phyloP scores from a whole-genome alignment of 352 stramenopile species.

The Globisporangium megalacanthum region DNA sequence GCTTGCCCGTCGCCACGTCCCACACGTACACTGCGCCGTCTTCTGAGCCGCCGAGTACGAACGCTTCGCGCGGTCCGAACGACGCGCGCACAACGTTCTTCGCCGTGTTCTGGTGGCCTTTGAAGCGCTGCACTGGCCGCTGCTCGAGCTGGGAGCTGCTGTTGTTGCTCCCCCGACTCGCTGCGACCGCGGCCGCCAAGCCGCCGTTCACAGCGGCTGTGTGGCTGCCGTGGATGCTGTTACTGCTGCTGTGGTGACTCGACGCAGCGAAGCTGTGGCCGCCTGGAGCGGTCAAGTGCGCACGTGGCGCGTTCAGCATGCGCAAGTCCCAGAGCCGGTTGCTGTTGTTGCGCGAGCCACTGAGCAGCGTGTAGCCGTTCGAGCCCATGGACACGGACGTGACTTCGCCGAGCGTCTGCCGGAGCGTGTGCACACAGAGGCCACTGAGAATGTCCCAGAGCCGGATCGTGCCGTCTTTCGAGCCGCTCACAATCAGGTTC shows the following conservation, averaged over 20 bases:
- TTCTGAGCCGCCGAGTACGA: slow-evolving; percentile 83
- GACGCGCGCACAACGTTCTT: slow-evolving; percentile 85
- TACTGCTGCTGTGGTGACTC: slow-evolving; percentile 2
- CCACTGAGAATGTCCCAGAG: slow-evolving; percentile 87
- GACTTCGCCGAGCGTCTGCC: slow-evolving; percentile 82
- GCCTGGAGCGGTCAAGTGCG: slow-evolving; percentile 36
- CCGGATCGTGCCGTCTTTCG: slow-evolving; percentile 82
- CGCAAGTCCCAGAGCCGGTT: slow-evolving; percentile 87
- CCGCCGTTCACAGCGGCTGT: slow-evolving; percentile 6
- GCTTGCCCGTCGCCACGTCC: slow-evolving; percentile 81
- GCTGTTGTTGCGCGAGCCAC: slow-evolving; percentile 83
- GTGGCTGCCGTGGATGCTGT: slow-evolving; percentile 4
- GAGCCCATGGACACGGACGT: slow-evolving; percentile 81
- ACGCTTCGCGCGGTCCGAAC: slow-evolving; percentile 80
- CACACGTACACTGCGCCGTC: slow-evolving; percentile 85
- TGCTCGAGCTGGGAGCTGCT: slow-evolving; percentile 33
- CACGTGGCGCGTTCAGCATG: slow-evolving; percentile 71
- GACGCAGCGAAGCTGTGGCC: slow-evolving; percentile 2
- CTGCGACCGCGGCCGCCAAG: slow-evolving; percentile 8
- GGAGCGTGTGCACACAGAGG: slow-evolving; percentile 80
- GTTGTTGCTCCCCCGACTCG: slow-evolving; percentile 13
- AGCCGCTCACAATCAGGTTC: slow-evolving; percentile 83
- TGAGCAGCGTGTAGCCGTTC: slow-evolving; percentile 77
- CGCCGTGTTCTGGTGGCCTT: slow-evolving; percentile 86
- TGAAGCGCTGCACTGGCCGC: slow-evolving; percentile 80